Conservation (phyloP, 331 rosid species). For the Stylosanthes scabra region DNA sequence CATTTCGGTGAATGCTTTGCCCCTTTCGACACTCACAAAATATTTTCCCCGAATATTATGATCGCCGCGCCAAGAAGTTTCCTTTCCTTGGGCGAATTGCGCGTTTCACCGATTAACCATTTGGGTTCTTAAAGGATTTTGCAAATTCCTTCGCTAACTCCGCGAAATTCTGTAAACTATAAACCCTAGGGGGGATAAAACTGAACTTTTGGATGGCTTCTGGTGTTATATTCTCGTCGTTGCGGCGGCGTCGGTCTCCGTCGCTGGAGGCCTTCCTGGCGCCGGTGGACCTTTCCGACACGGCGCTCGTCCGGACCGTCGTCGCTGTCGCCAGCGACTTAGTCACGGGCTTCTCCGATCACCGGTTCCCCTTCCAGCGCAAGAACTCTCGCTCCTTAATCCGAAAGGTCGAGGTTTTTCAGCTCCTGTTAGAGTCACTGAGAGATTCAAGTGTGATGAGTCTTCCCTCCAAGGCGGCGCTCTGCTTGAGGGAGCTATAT, state of each 20-base stretch:
- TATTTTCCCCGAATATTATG: slow-evolving; percentile 18
- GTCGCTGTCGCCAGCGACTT: slow-evolving; percentile 59
- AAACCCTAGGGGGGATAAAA: background rate
- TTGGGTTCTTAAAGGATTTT: slow-evolving; percentile 10
- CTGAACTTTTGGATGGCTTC: slow-evolving; percentile 59
- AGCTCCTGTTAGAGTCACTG: slow-evolving; percentile 61
- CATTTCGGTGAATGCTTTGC: slow-evolving; percentile 3
- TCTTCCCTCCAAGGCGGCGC: slow-evolving; percentile 56
- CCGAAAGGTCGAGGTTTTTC: slow-evolving; percentile 67
- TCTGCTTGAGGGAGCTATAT: slow-evolving; percentile 79
- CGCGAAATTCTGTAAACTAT: background rate
- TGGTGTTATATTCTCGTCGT: slow-evolving; percentile 73
- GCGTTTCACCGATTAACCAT: background rate
- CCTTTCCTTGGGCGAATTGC: slow-evolving; percentile 2
- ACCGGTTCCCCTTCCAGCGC: slow-evolving; percentile 62
- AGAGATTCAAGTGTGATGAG: slow-evolving; percentile 41
- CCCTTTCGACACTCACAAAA: slow-evolving; percentile 18
- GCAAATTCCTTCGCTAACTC: slow-evolving; percentile 14
- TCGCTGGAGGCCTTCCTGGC: slow-evolving; percentile 72
- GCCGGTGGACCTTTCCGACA: slow-evolving; percentile 74
- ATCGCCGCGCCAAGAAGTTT: background rate
- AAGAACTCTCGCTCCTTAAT: slow-evolving; percentile 73
- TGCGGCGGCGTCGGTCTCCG: slow-evolving; percentile 84
- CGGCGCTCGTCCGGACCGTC: slow-evolving; percentile 58
- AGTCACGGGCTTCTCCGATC: slow-evolving; percentile 53